Base-by-base conservation (phyloP, 345 rosid species). In the Microthlaspi erraticum region DNA sequence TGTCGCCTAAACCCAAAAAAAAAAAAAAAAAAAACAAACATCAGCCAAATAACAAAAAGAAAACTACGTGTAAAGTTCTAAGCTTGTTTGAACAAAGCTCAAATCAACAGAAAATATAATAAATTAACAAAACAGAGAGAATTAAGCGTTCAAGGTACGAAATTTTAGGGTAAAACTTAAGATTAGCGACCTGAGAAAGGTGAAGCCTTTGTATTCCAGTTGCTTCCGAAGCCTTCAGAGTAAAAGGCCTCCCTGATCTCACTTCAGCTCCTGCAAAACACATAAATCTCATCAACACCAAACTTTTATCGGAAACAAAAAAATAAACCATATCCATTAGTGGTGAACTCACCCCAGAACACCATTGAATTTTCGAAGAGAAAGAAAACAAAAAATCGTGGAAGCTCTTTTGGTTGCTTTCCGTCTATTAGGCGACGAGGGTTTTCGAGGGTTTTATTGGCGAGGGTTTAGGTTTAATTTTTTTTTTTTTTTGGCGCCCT, bases 131-230 rank as follows among this genome's bases (percentile, higher is more conserved):
- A n/a, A n/a, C n/a, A n/a, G n/a, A n/a, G n/a, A n/a, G n/a, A n/a
- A n/a, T n/a, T n/a, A n/a, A n/a, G n/a, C n/a, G n/a, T n/a, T n/a
- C n/a, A n/a, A n/a, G n/a, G n/a, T n/a, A n/a, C n/a, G n/a, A n/a
- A n/a, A n/a, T n/a, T n/a, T n/a, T n/a, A n/a, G n/a, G n/a, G n/a
- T n/a, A n/a, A n/a, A n/a, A n/a, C n/a, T n/a, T n/a, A n/a, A n/a
- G n/a, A n/a, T n/a, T n/a, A n/a, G n/a, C n/a, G n/a, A 84, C 93
- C 88, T 83, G 92, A 2, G 97, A 84, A 38, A 88, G 77, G 70
- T 84, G 95, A 48, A 91, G 91, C 69, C 97, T 78, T 77, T 70
- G 66, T 29, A 55, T 81, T 55, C 11, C 69, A n/a, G 55, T 20
- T 0, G 51, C 6, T 11, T 58, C 67, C 7, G 41, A 63, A 31